Evolutionary conservation across 768 basidiomycete species (phyloP), one percentile per base, ranked within the genome.

Genomic region (Podaxis pistillaris): DNA sequence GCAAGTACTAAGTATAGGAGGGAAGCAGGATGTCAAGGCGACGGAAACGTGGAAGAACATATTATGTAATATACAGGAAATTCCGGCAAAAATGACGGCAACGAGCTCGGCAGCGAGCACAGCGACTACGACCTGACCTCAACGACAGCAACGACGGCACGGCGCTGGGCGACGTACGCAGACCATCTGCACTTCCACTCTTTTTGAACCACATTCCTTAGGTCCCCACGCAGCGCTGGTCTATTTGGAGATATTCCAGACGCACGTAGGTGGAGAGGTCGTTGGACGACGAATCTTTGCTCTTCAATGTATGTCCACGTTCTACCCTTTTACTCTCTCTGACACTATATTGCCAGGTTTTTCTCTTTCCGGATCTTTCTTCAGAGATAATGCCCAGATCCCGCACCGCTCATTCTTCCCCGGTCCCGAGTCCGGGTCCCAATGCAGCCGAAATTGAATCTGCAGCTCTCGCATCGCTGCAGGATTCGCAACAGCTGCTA

Each of bases 181-280:
- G 60, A 46, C 11, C 33, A 17, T 44, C 53, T 55, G 53, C 52
- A 53, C 60, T 55, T 55, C 53, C 60, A 55, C 60, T 62, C 60
- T 9, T 62, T 60, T 40, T 22, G 26, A 24, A 13, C 38, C 8
- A 41, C 52, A 41, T n/a, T 61, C 52, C 24, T 62, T 62, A 52
- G 17, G 26, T 38, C 30, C 40, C 24, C 30, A 24, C 40, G 50
- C 41, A 47, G 38, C 38, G 38, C 53, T 26, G 41, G 33, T 51
- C 52, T 47, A 62, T 62, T 47, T 50, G 60, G 60, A 62, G 60
- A 55, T 62, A 62, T 17, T 44, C 52, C 52, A 33, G 41, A 24
- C 58, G 47, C 12, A 22, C n/a, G 5, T 11, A 22, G 51, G 24
- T 12, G 54, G 38, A 56, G 37, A 50, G 38, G 54, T 56, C 33